A percentile compares a stretch with the other conserved stretches of the same genome.
Evolutionary conservation across 441 rosid genomes (phyloP).

Genomic region (Lagerstroemia fauriei): DNA sequence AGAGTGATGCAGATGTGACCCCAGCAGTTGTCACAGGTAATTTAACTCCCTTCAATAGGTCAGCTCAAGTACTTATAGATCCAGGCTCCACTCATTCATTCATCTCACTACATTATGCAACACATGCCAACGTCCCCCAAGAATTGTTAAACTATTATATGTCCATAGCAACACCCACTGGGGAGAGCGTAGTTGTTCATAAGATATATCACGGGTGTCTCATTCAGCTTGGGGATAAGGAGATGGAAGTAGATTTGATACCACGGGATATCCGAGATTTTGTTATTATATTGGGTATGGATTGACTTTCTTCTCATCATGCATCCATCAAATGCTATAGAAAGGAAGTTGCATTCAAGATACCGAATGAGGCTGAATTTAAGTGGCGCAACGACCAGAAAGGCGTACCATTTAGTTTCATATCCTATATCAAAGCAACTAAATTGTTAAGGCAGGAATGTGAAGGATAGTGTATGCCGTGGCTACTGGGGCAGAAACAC

Average conservation of each 20-base stretch:
- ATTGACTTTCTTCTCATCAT: background rate
- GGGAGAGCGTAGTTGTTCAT: background rate
- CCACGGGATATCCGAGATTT: background rate
- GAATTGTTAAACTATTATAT: background rate
- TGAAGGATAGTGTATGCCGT: background rate
- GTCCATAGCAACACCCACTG: background rate
- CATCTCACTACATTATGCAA: background rate
- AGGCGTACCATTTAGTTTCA: background rate
- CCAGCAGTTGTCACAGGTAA: too few species aligned
- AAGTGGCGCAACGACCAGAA: background rate
- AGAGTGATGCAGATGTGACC: too few species aligned
- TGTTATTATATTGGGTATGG: background rate
- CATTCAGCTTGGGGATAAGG: background rate
- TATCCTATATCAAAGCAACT: background rate
- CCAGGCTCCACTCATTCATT: too few species aligned
- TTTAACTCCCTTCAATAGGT: too few species aligned
- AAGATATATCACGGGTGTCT: background rate
- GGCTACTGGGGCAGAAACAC: background rate
- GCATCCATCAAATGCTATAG: background rate
- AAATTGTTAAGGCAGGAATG: background rate
- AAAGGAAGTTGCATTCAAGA: background rate
- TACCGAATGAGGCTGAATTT: background rate
- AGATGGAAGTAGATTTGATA: background rate
- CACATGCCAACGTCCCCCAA: background rate
- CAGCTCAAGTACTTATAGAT: too few species aligned